Evolutionary conservation across 495 filamentous ascomycete species (phyloP).

Genomic region (Daldinia grandis): DNA sequence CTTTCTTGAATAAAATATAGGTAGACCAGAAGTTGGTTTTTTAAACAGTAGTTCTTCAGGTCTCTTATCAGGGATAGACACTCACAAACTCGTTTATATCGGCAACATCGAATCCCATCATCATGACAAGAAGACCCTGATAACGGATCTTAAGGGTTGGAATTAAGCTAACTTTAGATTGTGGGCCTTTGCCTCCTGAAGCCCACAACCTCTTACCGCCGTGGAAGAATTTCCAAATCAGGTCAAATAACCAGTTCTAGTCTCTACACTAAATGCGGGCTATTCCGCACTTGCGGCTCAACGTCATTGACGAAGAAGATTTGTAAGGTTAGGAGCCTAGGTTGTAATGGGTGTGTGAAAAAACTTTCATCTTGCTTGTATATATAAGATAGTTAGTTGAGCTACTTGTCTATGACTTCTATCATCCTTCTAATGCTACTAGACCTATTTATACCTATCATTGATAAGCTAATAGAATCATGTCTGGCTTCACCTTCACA

Average conservation of each 20-base stretch:
- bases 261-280: constrained; percentile 16
- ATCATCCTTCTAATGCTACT: neutral
- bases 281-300: constrained; percentile 18
- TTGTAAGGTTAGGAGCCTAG: constrained; percentile 10
- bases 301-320: constrained; percentile 22
- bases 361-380: constrained; percentile 1
- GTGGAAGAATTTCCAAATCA: constrained; percentile 3
- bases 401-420: neutral
- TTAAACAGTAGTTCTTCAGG: neutral
- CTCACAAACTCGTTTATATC: neutral
- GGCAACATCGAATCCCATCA: neutral
- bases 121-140: neutral
- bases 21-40: neutral
- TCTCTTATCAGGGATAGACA: neutral
- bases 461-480: constrained; percentile 7
- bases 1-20: neutral
- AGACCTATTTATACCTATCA: neutral
- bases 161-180: constrained; percentile 1
- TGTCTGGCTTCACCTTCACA: constrained; percentile 57
- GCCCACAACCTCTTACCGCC: constrained; percentile 2
- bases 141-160: neutral
- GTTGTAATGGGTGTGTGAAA: constrained; percentile 1
- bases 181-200: constrained; percentile 10
- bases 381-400: neutral
- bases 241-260: neutral